Evolutionary conservation across 2,329 filamentous ascomycete genomes (phyloP).

Genomic region (Aspergillus sp.): DNA sequence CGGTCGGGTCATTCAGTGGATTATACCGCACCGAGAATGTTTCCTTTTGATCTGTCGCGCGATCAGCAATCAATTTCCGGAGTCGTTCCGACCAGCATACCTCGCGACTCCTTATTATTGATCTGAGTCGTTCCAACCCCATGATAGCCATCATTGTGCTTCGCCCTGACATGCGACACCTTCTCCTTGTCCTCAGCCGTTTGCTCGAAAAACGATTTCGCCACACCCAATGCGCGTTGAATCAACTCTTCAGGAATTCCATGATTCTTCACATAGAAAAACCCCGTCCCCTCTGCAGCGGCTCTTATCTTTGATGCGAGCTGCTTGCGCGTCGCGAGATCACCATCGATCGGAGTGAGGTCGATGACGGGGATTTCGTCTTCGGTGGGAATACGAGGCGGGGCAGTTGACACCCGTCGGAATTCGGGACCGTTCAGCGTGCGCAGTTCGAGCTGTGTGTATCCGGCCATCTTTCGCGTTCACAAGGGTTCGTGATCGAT

Average conservation of each 20-base stretch:
- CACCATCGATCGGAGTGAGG: conserved; percentile 46
- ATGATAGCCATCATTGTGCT: conserved; percentile 56
- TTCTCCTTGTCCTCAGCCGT: conserved; percentile 49
- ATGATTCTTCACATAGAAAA: conserved; percentile 61
- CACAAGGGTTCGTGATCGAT: neutral
- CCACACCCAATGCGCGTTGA: conserved; percentile 23
- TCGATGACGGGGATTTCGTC: conserved; percentile 62
- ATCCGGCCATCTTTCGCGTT: conserved; percentile 7
- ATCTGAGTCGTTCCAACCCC: conserved; percentile 34
- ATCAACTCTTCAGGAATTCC: conserved; percentile 44
- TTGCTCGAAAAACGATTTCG: conserved; percentile 54
- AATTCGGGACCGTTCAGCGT: conserved; percentile 52
- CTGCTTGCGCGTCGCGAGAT: conserved; percentile 40
- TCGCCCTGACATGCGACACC: conserved; percentile 38
- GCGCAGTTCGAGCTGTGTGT: conserved; percentile 50
- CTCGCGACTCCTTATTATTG: conserved; percentile 36
- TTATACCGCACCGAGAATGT: conserved; percentile 59
- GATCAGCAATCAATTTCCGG: neutral
- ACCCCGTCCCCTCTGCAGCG: conserved; percentile 57
- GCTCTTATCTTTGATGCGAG: conserved; percentile 50
- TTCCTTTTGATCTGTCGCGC: conserved; percentile 54
- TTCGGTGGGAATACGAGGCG: conserved; percentile 45
- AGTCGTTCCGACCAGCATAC: conserved; percentile 16
- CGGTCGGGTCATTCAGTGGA: conserved; percentile 56
- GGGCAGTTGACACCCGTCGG: conserved; percentile 48